Percentiles rank a stretch among this genome's conserved stretches.
Conservation (phyloP, 2,329 filamentous ascomycete genomes). For the Aspergillus sp. region DNA sequence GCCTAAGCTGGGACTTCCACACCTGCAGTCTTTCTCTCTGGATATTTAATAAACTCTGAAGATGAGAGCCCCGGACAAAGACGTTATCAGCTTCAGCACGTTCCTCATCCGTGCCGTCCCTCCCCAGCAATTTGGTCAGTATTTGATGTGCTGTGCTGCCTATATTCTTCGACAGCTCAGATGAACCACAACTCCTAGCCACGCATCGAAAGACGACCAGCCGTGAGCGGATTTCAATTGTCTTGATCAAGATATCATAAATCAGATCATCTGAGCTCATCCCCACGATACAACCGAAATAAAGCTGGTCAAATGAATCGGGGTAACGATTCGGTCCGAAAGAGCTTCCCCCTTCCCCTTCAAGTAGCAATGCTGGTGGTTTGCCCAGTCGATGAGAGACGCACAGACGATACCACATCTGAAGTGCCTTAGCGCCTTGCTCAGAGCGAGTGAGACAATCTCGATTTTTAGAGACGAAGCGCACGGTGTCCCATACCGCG, state of each 20-base stretch:
- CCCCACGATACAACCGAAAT: conserved; percentile 16
- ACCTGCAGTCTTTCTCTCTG: background rate
- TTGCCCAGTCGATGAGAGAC: conserved; percentile 19
- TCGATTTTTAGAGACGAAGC: conserved; percentile 5
- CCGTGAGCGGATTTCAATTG: conserved; percentile 19
- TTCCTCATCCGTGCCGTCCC: background rate
- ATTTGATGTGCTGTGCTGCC: background rate
- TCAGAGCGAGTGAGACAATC: background rate
- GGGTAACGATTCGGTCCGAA: conserved; percentile 12
- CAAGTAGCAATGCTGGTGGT: conserved; percentile 17
- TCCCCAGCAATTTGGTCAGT: background rate
- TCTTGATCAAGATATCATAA: conserved; percentile 24
- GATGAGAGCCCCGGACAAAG: background rate
- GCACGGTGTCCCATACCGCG: conserved; percentile 13
- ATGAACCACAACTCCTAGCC: conserved; percentile 1
- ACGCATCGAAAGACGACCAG: conserved; percentile 18
- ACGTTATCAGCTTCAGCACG: background rate
- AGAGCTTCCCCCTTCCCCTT: conserved; percentile 15
- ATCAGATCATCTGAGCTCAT: conserved; percentile 22
- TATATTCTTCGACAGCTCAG: conserved; percentile 7
- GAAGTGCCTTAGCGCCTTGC: conserved; percentile 8
- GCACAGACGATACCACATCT: conserved; percentile 25
- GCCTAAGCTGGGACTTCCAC: background rate
- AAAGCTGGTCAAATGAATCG: conserved; percentile 14
- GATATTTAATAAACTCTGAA: background rate